phyloP scores from a whole-genome alignment of 2,329 filamentous ascomycete species.

The Daldinia eschscholtzii region DNA sequence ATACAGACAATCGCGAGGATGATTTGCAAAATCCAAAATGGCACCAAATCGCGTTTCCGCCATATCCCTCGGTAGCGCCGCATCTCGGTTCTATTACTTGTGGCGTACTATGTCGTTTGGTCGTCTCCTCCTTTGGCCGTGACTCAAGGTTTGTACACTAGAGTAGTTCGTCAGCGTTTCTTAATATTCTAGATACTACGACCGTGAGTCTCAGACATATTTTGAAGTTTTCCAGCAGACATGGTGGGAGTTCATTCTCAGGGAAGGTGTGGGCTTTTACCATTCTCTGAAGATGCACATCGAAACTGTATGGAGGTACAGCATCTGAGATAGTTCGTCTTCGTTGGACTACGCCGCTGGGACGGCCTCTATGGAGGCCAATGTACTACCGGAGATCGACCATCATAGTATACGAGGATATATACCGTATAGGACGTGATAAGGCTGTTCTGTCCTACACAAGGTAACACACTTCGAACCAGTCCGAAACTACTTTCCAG shows the following conservation, averaged over 20 bases:
- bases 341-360: not conserved
- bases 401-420: not conserved
- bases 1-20: slow-evolving; percentile 22
- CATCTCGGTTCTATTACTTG: slow-evolving; percentile 17
- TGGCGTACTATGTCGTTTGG: not conserved
- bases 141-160: no score
- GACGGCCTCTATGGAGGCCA: not conserved
- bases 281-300: not conserved
- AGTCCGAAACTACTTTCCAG: not conserved
- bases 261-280: not conserved
- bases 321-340: not conserved
- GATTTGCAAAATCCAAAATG: slow-evolving; percentile 41
- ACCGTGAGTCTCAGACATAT: not conserved
- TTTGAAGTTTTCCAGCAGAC: not conserved
- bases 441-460: not conserved
- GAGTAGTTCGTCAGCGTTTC: not conserved
- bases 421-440: not conserved
- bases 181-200: not conserved
- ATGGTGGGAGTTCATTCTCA: not conserved
- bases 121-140: not conserved
- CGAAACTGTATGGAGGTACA: slow-evolving; percentile 1
- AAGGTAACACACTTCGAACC: not conserved
- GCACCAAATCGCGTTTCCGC: slow-evolving; percentile 41
- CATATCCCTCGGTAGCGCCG: slow-evolving; percentile 36
- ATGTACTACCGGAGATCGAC: not conserved